Evolutionary conservation across 1,139 yeast genomes (phyloP), one percentile per base, ranked within the genome.

Genomic region (Arxiozyma telluris): DNA sequence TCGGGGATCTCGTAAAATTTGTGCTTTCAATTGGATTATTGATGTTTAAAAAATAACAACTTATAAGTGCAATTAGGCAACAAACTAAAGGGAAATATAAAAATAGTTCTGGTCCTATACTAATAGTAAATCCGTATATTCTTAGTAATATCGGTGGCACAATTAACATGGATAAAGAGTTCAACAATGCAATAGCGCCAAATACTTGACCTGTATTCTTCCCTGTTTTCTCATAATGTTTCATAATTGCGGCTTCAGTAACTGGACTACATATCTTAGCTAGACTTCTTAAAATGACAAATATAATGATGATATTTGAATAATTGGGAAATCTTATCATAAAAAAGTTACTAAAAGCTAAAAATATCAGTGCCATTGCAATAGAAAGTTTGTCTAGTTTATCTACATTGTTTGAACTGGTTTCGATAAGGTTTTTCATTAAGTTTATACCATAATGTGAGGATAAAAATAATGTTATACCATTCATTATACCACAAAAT

Each of bases 191-290:
- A 55, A 79, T 65, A 1, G 78, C 80, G 1, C 83, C 83, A 64
- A 79, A 79, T 53, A 78, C 72, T 60, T 79, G 81, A 15, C 84
- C 84, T 4, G 77, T 72, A 23, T 73, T 72, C 41, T 74, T 73
- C 3, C 76, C 71, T 22, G 73, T 72, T 34, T 73, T 73, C 2
- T 75, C 73, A 51, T 73, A 75, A 61, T 77, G 78, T 62, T 80
- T 80, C 54, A 76, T 69, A 9, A 79, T 64, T 1, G 79, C 58
- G 1, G 81, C 69, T 56, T 75, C 77, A 21, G 78, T 59, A 0
- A 79, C 72, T 0, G 84, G 83, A 0, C 74, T 68, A 4, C 69
- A 59, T 44, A 73, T 54, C 2, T 49, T 81, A 58, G 50, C 78
- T 72, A 62, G 74, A 58, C 58, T 78, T 64, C 48, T 78, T 58